Evolutionary conservation across 108 stramenopile species (phyloP).

Genomic region (Ochromonas danica): DNA sequence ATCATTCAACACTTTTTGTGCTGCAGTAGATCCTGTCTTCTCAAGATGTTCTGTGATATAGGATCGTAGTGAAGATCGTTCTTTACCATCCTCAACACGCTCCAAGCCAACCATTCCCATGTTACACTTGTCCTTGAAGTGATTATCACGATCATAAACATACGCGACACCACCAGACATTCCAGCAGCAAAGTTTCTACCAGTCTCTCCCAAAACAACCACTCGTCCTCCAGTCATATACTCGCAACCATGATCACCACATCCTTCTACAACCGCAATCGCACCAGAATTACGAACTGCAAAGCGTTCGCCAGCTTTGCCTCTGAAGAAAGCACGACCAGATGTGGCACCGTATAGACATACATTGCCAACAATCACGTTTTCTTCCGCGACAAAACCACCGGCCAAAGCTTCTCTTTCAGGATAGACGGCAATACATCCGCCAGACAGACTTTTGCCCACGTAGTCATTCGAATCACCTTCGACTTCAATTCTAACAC

Average conservation of each 20-base stretch:
- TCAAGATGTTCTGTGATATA: slow-evolving; percentile 72
- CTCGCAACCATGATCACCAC: slow-evolving; percentile 95
- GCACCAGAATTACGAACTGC: slow-evolving; percentile 96
- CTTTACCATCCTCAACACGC: slow-evolving; percentile 56
- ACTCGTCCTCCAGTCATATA: slow-evolving; percentile 97
- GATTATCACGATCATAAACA: slow-evolving; percentile 86
- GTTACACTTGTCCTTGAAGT: slow-evolving; percentile 87
- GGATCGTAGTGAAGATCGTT: neutral
- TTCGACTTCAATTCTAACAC: slow-evolving; percentile 82
- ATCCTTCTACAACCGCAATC: slow-evolving; percentile 90
- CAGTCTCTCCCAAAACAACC: slow-evolving; percentile 85
- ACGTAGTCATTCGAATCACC: slow-evolving; percentile 97
- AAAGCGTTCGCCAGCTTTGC: slow-evolving; percentile 94
- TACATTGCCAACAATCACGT: slow-evolving; percentile 91
- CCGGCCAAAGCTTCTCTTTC: slow-evolving; percentile 35
- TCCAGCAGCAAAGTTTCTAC: slow-evolving; percentile 96
- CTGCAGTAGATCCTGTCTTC: slow-evolving; percentile 76
- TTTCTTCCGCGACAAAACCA: slow-evolving; percentile 77
- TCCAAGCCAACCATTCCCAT: slow-evolving; percentile 91
- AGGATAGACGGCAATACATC: slow-evolving; percentile 85
- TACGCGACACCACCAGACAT: slow-evolving; percentile 97
- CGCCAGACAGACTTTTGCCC: slow-evolving; percentile 95
- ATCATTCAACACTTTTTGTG: slow-evolving; percentile 76
- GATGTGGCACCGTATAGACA: slow-evolving; percentile 89
- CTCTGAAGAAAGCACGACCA: slow-evolving; percentile 92